A percentile compares a stretch with the other conserved stretches of the same genome.
These are phyloP conservation scores for Phytopythium montanum DNA, from an alignment of 352 stramenopile genomes.

Conservation along the genomic window DNA sequence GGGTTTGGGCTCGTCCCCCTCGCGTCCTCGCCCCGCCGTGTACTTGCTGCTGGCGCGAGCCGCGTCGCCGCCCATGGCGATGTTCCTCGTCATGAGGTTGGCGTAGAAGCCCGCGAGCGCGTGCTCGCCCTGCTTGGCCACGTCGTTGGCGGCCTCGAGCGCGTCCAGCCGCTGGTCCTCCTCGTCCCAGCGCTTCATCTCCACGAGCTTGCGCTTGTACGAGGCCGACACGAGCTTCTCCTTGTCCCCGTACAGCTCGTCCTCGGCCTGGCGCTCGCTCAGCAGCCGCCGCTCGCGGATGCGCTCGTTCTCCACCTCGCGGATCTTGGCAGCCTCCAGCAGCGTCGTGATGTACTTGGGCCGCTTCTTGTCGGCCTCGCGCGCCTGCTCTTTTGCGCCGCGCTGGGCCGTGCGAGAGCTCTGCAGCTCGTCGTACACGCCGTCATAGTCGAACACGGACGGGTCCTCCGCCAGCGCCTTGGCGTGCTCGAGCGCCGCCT, in stretches of 20 bases:
- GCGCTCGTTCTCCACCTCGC: constrained; percentile 86
- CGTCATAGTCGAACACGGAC: constrained; percentile 90
- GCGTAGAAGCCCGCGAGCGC: constrained; percentile 89
- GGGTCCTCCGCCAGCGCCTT: constrained; percentile 72
- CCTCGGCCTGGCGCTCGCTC: constrained; percentile 81
- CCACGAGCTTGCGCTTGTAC: constrained; percentile 91
- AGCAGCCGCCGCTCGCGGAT: constrained; percentile 84
- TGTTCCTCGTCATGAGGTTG: constrained; percentile 91
- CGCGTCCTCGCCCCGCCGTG: constrained; percentile 46
- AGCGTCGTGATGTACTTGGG: constrained; percentile 90
- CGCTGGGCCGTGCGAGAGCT: constrained; percentile 31
- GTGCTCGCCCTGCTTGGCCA: constrained; percentile 63
- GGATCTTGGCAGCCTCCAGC: constrained; percentile 88
- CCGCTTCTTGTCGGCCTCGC: constrained; percentile 61
- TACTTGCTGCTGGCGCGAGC: constrained; percentile 78
- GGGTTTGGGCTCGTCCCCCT: not conserved
- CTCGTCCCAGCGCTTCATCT: constrained; percentile 86
- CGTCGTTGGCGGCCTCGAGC: constrained; percentile 66
- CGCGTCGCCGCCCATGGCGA: constrained; percentile 85
- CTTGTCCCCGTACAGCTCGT: constrained; percentile 82
- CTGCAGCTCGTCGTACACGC: constrained; percentile 87
- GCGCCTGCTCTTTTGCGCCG: constrained; percentile 34
- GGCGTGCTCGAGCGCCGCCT: constrained; percentile 45
- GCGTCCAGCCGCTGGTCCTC: constrained; percentile 66
- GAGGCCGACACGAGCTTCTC: constrained; percentile 90